phyloP scores from a whole-genome alignment of 805 yeast species.

The Priceomyces medius region DNA sequence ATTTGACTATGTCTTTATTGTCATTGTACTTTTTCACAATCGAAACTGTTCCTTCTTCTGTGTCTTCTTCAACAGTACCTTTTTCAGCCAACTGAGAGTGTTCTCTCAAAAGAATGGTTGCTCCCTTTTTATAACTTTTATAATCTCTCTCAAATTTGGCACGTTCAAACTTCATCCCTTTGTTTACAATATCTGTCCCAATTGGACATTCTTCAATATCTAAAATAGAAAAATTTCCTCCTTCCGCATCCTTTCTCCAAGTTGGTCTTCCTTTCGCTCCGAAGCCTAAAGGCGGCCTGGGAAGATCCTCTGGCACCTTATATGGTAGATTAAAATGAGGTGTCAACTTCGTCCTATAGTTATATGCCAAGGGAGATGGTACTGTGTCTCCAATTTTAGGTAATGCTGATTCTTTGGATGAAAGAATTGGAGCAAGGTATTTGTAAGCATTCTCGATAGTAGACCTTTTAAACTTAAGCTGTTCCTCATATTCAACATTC shows the following conservation, averaged over 20 bases:
- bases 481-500: constrained; percentile 68
- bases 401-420: constrained; percentile 34
- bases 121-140: constrained; percentile 66
- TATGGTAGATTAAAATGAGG: constrained; percentile 90
- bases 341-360: constrained; percentile 88
- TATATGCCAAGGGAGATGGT: constrained; percentile 72
- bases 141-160: constrained; percentile 47
- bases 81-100: constrained; percentile 46
- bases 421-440: constrained; percentile 64
- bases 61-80: constrained; percentile 32
- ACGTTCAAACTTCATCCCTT: constrained; percentile 73
- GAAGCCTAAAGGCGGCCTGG: constrained; percentile 79
- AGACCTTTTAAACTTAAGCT: constrained; percentile 65
- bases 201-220: constrained; percentile 94
- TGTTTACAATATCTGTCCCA: constrained; percentile 77
- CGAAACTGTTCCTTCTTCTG: constrained; percentile 31
- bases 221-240: constrained; percentile 64
- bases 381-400: constrained; percentile 67
- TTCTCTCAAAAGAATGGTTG: constrained; percentile 83
- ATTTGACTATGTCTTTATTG: constrained; percentile 44
- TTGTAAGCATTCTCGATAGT: constrained; percentile 82
- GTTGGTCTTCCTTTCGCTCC: constrained; percentile 78
- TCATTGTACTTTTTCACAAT: constrained; percentile 24
- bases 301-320: constrained; percentile 33
- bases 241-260: constrained; percentile 55